A percentile compares a stretch with the other conserved stretches of the same genome.
phyloP scores from a whole-genome alignment of 2,329 filamentous ascomycete species.

The Mycogone perniciosa region DNA sequence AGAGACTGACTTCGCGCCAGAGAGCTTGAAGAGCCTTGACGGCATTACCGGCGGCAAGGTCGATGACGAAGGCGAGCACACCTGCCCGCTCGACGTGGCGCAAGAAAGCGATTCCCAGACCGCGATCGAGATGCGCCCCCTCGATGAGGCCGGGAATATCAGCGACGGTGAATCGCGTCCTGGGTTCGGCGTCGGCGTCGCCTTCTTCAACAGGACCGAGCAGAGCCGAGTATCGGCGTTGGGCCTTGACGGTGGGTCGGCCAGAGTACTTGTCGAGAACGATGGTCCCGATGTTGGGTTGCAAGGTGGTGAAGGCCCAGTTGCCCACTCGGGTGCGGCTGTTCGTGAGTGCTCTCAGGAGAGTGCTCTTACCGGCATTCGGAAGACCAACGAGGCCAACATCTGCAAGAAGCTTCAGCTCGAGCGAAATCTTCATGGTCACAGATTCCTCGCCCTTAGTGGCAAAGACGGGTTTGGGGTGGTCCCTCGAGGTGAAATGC shows the following conservation, averaged over 20 bases:
- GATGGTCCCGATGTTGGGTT: conserved; percentile 93
- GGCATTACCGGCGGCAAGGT: conserved; percentile 73
- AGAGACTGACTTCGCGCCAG: conserved; percentile 86
- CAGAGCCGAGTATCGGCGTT: conserved; percentile 27
- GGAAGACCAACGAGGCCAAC: conserved; percentile 91
- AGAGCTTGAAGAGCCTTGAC: conserved; percentile 71
- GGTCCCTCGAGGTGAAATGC: conserved; percentile 76
- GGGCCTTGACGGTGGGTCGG: conserved; percentile 50
- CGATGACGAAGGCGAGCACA: conserved; percentile 88
- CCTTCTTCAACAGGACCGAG: conserved; percentile 29
- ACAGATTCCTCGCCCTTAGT: conserved; percentile 79
- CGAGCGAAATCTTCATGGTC: conserved; percentile 73
- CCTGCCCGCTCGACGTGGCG: conserved; percentile 91
- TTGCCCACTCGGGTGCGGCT: conserved; percentile 83
- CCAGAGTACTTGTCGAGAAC: conserved; percentile 83
- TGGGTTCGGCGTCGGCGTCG: conserved; percentile 44
- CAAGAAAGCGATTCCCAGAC: conserved; percentile 84
- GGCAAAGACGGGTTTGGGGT: conserved; percentile 75
- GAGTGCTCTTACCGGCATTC: conserved; percentile 92
- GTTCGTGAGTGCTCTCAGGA: conserved; percentile 80
- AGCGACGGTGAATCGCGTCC: conserved; percentile 84
- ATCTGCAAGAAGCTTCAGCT: conserved; percentile 91
- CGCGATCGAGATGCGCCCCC: conserved; percentile 85
- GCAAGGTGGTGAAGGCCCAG: conserved; percentile 95
- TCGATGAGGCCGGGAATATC: conserved; percentile 94